A percentile compares a stretch with the other conserved stretches of the same genome.
Evolutionary conservation across 2,329 filamentous ascomycete species (phyloP).

Genomic region (Mycosphaerella sp.): DNA sequence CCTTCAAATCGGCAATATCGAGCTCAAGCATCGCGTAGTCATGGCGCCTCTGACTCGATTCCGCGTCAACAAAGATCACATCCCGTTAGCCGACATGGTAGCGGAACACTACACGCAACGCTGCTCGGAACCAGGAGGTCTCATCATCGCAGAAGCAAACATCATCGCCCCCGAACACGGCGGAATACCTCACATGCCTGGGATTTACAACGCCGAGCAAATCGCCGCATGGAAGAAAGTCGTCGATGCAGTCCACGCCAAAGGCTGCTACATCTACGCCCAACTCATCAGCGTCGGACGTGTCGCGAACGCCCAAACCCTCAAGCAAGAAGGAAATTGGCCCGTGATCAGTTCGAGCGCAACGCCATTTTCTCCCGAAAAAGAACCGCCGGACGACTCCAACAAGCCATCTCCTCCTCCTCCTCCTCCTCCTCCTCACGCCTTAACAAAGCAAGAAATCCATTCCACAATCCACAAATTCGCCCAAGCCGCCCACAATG

Average conservation of each 20-base stretch:
- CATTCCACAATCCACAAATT: conserved; percentile 33
- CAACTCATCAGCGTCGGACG: conserved; percentile 47
- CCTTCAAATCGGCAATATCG: neutral
- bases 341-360: neutral
- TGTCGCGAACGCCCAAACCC: conserved; percentile 32
- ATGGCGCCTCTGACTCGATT: conserved; percentile 8
- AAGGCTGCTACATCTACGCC: conserved; percentile 45
- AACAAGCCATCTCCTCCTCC: too few species aligned
- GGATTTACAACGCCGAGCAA: conserved; percentile 37
- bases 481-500: conserved; percentile 39
- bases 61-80: neutral
- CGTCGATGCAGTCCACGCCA: conserved; percentile 47
- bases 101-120: conserved; percentile 34
- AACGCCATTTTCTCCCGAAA: neutral
- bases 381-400: too few species aligned
- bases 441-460: conserved; percentile 38
- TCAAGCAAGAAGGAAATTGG: neutral
- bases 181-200: conserved; percentile 25
- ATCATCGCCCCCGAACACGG: conserved; percentile 30
- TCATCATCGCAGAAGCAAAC: conserved; percentile 35
- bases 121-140: conserved; percentile 27
- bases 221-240: conserved; percentile 47
- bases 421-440: neutral
- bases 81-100: conserved; percentile 2
- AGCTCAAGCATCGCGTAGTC: conserved; percentile 1